Evolutionary conservation across 192 early-diverging fungal species (phyloP).

Genomic region (Piromyces finnis): DNA sequence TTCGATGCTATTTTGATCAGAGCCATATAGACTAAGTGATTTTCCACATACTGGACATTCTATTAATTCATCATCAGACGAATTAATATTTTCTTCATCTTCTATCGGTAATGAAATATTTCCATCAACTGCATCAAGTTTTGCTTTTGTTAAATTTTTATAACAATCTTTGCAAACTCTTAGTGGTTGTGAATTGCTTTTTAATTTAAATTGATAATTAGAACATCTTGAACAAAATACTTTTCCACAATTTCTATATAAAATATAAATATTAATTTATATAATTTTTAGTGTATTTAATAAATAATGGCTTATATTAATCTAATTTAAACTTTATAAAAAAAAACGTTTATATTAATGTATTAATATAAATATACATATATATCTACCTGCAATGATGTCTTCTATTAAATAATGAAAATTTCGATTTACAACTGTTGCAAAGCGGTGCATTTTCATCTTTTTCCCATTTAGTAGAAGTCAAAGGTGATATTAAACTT

Average conservation of each 20-base stretch:
- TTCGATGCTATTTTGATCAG: neutral
- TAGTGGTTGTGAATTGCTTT: slow-evolving; percentile 25
- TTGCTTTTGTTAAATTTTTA: slow-evolving; percentile 6
- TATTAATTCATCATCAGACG: neutral
- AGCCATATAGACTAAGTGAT: neutral
- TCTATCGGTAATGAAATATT: neutral
- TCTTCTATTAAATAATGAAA: slow-evolving; percentile 56
- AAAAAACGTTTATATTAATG: no score
- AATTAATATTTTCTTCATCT: neutral
- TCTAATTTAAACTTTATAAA: no score
- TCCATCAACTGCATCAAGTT: slow-evolving; percentile 4
- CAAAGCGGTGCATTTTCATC: slow-evolving; percentile 52
- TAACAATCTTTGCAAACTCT: slow-evolving; percentile 8
- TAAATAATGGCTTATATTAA: no score
- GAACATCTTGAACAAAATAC: slow-evolving; percentile 63
- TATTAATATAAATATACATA: no score
- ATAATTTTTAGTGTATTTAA: no score
- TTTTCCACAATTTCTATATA: slow-evolving; percentile 50
- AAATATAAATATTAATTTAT: no score
- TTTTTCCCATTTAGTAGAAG: no score
- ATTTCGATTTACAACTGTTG: slow-evolving; percentile 42
- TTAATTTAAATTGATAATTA: slow-evolving; percentile 23
- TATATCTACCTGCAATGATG: slow-evolving; percentile 82
- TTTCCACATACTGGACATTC: neutral
- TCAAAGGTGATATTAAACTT: slow-evolving; percentile 2